Base-by-base conservation (phyloP, 2,329 filamentous ascomycete genomes). In the Ilyonectria sp. region DNA sequence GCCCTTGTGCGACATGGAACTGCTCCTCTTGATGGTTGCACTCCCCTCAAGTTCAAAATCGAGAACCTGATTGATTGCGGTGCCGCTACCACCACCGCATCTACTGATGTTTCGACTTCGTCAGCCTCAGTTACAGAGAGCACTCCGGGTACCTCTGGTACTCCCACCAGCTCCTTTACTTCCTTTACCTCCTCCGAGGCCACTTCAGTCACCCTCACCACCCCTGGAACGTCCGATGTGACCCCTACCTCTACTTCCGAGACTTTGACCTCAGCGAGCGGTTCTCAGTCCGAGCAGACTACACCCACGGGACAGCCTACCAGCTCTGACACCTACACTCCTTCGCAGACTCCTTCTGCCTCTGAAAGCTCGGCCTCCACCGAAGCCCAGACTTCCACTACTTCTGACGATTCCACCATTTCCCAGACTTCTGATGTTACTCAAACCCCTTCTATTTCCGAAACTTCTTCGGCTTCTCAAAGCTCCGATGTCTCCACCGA, bases 1-100 rank as follows among this genome's bases (percentile, higher is more conserved):
- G 49, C 10, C 26, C 26, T 53, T 10, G 26, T 53, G 8, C 49
- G 49, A 9, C 49, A 53, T 35, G 49, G 49, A 33, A 53, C 49
- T 9, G 1, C 26, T n/a, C 13, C 17, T 17, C 23, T 53, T 7
- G 49, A 53, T n/a, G 49, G 49, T 2, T 53, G 49, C 49, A 53
- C 49, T 4, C 5, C 49, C 19, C 7, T 53, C 17, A 53, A n/a
- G 15, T 13, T 53, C 49, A 53, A 53, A 26, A 23, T 53, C 7
- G 31, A 53, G 49, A 1, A 31, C 13, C 49, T n/a, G 5, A 8
- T 50, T 10, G 47, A 50, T 23, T 50, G 47, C 47, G 19, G 11
- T 50, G 11, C 47, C 10, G 7, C 21, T 13, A 50, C 19, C 11
- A 50, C 47, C 8, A 31, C 47, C 21, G 15, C 47, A 26, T 13